Conservation (phyloP, 257 asterid species). For the Perilla frutescens region DNA sequence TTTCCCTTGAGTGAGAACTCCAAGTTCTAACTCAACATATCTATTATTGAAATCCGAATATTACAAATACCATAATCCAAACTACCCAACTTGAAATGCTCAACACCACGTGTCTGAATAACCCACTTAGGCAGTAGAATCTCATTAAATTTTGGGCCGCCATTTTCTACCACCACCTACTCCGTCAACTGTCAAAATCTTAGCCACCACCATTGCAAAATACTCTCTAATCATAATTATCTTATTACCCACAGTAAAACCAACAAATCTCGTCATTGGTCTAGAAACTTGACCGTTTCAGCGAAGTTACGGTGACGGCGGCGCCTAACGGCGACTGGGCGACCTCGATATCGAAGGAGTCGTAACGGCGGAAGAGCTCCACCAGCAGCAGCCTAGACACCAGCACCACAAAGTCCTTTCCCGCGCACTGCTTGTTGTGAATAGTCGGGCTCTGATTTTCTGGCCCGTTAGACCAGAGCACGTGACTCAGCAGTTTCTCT, state of each 20-base stretch:
- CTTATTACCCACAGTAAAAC: neutral
- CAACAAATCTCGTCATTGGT: neutral
- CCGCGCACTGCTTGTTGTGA: constrained; percentile 84
- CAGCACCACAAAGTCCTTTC: constrained; percentile 87
- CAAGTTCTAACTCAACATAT: no score
- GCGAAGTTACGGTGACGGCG: constrained; percentile 66
- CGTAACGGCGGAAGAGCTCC: constrained; percentile 82
- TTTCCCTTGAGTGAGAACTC: no score
- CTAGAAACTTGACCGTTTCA: constrained; percentile 69
- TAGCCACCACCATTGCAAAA: neutral
- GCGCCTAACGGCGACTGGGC: constrained; percentile 70
- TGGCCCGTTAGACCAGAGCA: constrained; percentile 90
- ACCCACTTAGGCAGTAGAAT: neutral
- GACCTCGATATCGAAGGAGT: constrained; percentile 74
- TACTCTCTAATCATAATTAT: neutral
- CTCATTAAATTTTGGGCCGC: neutral
- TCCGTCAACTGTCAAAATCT: neutral
- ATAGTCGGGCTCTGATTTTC: constrained; percentile 62
- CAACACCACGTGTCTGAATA: no score
- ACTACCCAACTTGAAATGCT: neutral
- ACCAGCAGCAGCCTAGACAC: constrained; percentile 75
- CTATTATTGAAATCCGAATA: no score
- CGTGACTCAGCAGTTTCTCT: constrained; percentile 66
- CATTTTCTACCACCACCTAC: neutral
- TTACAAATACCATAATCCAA: no score